Evolutionary conservation across 441 rosid species (phyloP).

Genomic region (Pelargonium fulgidum): DNA sequence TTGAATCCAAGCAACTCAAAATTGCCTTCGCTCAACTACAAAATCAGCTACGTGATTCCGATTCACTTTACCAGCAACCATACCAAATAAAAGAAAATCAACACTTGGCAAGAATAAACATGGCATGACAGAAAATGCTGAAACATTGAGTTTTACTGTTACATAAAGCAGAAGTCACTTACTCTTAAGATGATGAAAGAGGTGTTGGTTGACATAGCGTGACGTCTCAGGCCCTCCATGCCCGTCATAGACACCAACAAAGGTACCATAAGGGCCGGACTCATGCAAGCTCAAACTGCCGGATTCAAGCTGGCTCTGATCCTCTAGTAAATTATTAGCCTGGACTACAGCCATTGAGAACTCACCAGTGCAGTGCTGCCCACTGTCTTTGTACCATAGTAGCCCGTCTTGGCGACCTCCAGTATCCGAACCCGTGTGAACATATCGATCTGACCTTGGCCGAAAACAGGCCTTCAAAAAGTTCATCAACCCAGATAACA

Average conservation of each 20-base stretch:
- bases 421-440: conserved; percentile 47
- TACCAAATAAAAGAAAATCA: no score
- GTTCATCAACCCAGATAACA: conserved; percentile 84
- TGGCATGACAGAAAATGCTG: background rate
- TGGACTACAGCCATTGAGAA: conserved; percentile 98
- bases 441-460: conserved; percentile 65
- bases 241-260: conserved; percentile 89
- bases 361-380: conserved; percentile 78
- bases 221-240: conserved; percentile 97
- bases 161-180: conserved; percentile 23
- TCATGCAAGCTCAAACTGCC: conserved; percentile 57
- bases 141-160: background rate
- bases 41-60: background rate
- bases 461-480: conserved; percentile 84
- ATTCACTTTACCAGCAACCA: no score
- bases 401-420: conserved; percentile 85
- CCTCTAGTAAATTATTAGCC: conserved; percentile 93
- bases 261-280: conserved; percentile 79
- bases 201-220: conserved; percentile 63
- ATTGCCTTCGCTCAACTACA: background rate
- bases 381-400: conserved; percentile 79
- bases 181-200: conserved; percentile 81
- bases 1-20: no score
- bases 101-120: no score
- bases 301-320: conserved; percentile 94